Evolutionary conservation across 176 grass and related monocot species (phyloP).

Genomic region (Aegilops sharonensis): DNA sequence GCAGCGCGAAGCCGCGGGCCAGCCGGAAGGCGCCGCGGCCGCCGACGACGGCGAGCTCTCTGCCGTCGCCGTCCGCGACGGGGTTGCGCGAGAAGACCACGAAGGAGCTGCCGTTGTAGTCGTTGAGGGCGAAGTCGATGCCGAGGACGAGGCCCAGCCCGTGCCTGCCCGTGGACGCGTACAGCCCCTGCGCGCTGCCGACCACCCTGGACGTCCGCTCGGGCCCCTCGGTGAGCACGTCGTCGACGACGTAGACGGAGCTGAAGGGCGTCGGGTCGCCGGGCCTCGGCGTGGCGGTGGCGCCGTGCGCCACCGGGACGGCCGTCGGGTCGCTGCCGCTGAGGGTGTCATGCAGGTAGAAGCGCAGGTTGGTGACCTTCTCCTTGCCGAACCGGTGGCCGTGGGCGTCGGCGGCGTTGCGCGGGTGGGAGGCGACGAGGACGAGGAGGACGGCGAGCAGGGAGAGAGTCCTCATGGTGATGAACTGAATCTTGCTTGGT

Average conservation of each 20-base stretch:
- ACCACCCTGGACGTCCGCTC: constrained; percentile 24
- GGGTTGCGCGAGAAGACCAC: constrained; percentile 51
- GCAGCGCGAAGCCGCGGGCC: constrained; percentile 8
- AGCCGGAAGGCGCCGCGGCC: constrained; percentile 2
- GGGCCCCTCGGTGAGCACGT: constrained; percentile 48
- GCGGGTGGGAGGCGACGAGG: not conserved
- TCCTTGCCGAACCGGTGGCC: not conserved
- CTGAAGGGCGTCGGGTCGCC: constrained; percentile 29
- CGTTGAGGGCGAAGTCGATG: constrained; percentile 44
- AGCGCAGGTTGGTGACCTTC: constrained; percentile 46
- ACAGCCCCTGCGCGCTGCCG: constrained; percentile 46
- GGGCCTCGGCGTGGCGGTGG: not conserved
- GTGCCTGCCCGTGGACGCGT: not conserved
- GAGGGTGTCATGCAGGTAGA: constrained; percentile 61
- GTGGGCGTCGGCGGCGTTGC: not conserved
- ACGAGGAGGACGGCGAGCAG: not conserved
- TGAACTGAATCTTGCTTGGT: not conserved
- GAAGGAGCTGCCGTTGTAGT: constrained; percentile 54
- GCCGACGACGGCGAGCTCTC: constrained; percentile 3
- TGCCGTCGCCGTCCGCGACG: not conserved
- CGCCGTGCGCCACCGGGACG: constrained; percentile 5
- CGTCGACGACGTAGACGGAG: constrained; percentile 31
- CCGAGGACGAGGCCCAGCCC: constrained; percentile 28
- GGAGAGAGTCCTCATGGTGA: constrained; percentile 5
- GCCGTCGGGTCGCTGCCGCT: constrained; percentile 36